phyloP scores from a whole-genome alignment of 768 basidiomycete species.

The Amanita polypyramis region DNA sequence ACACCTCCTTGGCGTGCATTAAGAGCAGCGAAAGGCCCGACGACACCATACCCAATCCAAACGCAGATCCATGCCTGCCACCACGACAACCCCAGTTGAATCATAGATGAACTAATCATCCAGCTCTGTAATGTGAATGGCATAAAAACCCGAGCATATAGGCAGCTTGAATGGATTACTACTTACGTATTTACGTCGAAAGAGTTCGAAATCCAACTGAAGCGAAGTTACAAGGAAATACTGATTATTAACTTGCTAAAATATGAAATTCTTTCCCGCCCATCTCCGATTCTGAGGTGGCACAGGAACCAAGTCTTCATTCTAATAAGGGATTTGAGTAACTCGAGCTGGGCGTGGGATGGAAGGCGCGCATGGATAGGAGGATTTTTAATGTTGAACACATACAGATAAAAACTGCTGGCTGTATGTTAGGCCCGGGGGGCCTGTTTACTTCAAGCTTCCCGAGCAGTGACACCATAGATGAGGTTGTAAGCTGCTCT shows the following conservation, averaged over 20 bases:
- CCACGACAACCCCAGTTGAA: slow-evolving; percentile 63
- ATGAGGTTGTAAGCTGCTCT: too few species aligned
- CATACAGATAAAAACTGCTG: slow-evolving; percentile 51
- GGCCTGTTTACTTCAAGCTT: slow-evolving; percentile 44
- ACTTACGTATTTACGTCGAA: slow-evolving; percentile 71
- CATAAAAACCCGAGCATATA: not conserved
- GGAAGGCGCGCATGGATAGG: too few species aligned
- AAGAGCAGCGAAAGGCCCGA: slow-evolving; percentile 61
- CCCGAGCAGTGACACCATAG: slow-evolving; percentile 26
- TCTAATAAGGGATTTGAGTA: slow-evolving; percentile 20
- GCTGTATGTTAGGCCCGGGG: slow-evolving; percentile 37
- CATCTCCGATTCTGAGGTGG: slow-evolving; percentile 53
- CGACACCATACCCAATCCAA: slow-evolving; percentile 50
- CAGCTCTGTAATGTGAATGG: slow-evolving; percentile 27
- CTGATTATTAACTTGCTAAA: slow-evolving; percentile 35
- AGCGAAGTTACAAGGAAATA: too few species aligned
- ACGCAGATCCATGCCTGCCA: slow-evolving; percentile 83
- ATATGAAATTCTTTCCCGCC: slow-evolving; percentile 53
- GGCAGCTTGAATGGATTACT: not conserved
- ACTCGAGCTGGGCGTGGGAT: not conserved
- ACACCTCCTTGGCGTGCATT: slow-evolving; percentile 74
- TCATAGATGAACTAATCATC: slow-evolving; percentile 74
- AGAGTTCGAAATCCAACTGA: slow-evolving; percentile 70
- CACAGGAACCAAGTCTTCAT: slow-evolving; percentile 66
- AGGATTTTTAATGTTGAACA: too few species aligned